Base-by-base conservation (phyloP, 2,329 filamentous ascomycete species). In the Phialophora verrucosa region DNA sequence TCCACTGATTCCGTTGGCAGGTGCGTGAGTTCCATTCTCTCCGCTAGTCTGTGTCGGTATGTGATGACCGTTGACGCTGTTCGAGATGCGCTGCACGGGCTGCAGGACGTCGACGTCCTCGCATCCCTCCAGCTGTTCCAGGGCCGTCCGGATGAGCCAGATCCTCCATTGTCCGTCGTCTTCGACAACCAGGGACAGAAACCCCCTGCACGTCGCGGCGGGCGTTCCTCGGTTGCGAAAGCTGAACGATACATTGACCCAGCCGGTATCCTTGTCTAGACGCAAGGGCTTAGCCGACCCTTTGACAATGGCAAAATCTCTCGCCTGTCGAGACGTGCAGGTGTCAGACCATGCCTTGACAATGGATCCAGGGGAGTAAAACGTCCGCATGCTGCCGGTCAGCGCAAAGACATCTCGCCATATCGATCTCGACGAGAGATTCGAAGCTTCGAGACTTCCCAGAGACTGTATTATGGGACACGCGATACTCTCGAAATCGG, bases 361-460 rank as follows among this genome's bases (percentile, higher is more conserved):
- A 25, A 75, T 68, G 20, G 59, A 62, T 14, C 63, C 50, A 4
- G 70, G 61, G 10, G 67, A 67, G 49, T 73, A 72, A 47, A 74
- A 69, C 4, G 71, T 75, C 29, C 74, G 67, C 29, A 72, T 38
- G 4, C 69, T 73, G 23, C 74, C 73, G 1, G 70, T 75, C 27
- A 75, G 61, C 8, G 71, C 70, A 53, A 71, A 74, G n/a, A 68
- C 50, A 50, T 75, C 74, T 11, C 72, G 65, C 73, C 73, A 75
- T 14, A 75, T 60, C 10, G 73, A 42, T 8, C 23, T 31, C 14
- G 56, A 12, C 10, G 59, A 59, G 4, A 68, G 55, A 5, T 50
- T 44, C 51, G 44, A 50, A 25, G 23, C 11, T 17, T 35, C 27
- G 25, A 68, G 55, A 4, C 49, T 8, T 6, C 31, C 38, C 4